phyloP scores from a whole-genome alignment of 2,329 filamentous ascomycete genomes.

The Cladosporium austrohemisphaericum region DNA sequence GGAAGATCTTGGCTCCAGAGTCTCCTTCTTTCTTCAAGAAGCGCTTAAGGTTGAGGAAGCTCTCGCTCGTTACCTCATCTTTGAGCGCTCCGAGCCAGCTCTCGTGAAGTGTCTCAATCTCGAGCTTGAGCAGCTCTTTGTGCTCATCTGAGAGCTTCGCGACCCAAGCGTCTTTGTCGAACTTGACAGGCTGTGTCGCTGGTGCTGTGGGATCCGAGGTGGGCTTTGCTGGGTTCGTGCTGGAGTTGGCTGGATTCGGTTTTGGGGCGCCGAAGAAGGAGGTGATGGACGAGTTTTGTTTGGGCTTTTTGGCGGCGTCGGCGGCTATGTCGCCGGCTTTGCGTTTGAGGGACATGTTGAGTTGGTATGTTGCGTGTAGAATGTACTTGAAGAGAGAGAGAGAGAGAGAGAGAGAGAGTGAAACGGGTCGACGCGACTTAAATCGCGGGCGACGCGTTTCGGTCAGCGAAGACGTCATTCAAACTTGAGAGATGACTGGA shows the following conservation, averaged over 20 bases:
- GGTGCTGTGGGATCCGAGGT: conserved; percentile 28
- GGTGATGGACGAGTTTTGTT: conserved; percentile 71
- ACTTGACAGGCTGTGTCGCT: conserved; percentile 49
- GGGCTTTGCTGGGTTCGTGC: conserved; percentile 24
- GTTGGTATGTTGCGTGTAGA: too few species aligned
- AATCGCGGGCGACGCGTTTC: too few species aligned
- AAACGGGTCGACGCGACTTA: too few species aligned
- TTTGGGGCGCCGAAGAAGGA: conserved; percentile 82
- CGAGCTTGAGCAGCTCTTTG: conserved; percentile 73
- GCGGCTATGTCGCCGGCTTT: conserved; percentile 45
- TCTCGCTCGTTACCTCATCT: conserved; percentile 72
- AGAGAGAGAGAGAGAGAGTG: too few species aligned
- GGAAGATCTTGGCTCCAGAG: conserved; percentile 75
- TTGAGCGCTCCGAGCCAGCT: conserved; percentile 89
- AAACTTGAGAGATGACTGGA: too few species aligned
- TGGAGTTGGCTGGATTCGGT: conserved; percentile 32
- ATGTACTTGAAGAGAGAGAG: too few species aligned
- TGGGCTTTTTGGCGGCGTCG: conserved; percentile 48
- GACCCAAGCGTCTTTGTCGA: conserved; percentile 91
- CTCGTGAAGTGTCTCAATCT: conserved; percentile 87
- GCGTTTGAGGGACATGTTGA: conserved; percentile 49
- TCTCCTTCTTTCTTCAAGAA: conserved; percentile 78
- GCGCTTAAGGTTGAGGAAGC: conserved; percentile 82
- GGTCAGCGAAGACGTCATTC: too few species aligned
- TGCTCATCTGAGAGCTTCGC: conserved; percentile 74